Evolutionary conservation across 2,329 filamentous ascomycete genomes (phyloP), one percentile per base, ranked within the genome.

Genomic region (Pseudocercospora fuligena): DNA sequence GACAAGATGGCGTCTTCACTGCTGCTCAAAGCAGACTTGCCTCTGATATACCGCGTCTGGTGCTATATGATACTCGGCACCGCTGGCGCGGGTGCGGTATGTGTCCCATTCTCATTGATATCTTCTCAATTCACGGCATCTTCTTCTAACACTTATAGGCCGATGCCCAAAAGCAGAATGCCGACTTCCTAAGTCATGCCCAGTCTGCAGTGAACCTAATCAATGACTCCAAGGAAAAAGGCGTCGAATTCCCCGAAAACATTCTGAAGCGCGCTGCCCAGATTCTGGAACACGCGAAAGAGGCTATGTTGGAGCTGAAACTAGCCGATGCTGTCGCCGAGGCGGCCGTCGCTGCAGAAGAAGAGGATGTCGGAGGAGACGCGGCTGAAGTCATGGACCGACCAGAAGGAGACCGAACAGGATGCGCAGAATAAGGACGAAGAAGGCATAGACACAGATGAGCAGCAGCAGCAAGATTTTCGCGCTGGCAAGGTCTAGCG

Each of bases 1-100:
- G 51, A 56, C 51, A 29, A 31, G 16, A 25, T 56, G 23, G 51
- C 51, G 12, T 56, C 51, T 14, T 16, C 14, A 8, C 14, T 56
- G 51, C 51, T 27, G 23, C 19, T 23, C n/a, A 56, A 56, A n/a
- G 51, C 51, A 21, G 51, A 56, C 51, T 31, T 56, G 21, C 51
- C 51, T 56, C 23, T 56, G 6, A 16, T 31, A 2, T 27, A 27
- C 12, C 51, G 51, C 51, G 23, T 27, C n/a, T 31, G 51, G 23
- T 56, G 51, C 51, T 23, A 56, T 25, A 14, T 56, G 11, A 31
- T 56, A 16, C 51, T 56, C 27, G 51, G 23, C 14, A 14, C 51
- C 14, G 51, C 51, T 16, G 51, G 51, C 1, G 51, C 23, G 1
- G 16, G 21, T 23, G 43, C 43, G 2, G 43, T 47, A 47, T 47